These are phyloP conservation scores for Pichia sp. DNA, from an alignment of 1,139 yeast species.

Conservation along the genomic window DNA sequence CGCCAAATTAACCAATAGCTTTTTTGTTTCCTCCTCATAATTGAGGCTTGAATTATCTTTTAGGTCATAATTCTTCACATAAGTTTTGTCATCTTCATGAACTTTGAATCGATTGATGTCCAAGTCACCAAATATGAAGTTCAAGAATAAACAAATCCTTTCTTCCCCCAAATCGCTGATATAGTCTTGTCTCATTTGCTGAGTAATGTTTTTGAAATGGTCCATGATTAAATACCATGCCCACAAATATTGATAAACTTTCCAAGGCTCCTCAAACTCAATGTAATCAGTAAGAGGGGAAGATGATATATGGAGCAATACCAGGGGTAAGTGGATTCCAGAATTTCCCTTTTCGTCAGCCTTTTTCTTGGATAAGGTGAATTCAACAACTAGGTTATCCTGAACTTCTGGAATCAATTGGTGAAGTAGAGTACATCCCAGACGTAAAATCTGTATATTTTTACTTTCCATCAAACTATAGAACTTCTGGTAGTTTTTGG, in stretches of 20 bases:
- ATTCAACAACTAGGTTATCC: slow-evolving; percentile 58
- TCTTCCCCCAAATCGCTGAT: slow-evolving; percentile 51
- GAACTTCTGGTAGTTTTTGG: slow-evolving; percentile 19
- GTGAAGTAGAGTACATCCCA: slow-evolving; percentile 38
- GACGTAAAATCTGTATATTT: slow-evolving; percentile 36
- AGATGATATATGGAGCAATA: slow-evolving; percentile 32
- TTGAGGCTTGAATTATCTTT: slow-evolving; percentile 19
- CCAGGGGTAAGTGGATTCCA: slow-evolving; percentile 37
- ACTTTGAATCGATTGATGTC: slow-evolving; percentile 38
- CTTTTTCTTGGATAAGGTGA: slow-evolving; percentile 43
- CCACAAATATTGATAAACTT: slow-evolving; percentile 51
- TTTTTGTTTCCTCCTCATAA: slow-evolving; percentile 35
- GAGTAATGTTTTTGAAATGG: slow-evolving; percentile 64
- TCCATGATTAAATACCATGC: slow-evolving; percentile 63
- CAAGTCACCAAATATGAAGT: slow-evolving; percentile 48
- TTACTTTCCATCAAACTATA: slow-evolving; percentile 25
- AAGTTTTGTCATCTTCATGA: slow-evolving; percentile 20
- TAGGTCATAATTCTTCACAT: slow-evolving; percentile 19
- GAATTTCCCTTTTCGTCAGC: slow-evolving; percentile 22
- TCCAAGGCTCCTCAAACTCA: slow-evolving; percentile 37
- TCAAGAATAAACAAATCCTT: slow-evolving; percentile 44
- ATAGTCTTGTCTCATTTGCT: slow-evolving; percentile 58
- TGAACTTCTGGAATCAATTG: slow-evolving; percentile 42
- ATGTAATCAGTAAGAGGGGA: slow-evolving; percentile 34
- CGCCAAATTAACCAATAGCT: slow-evolving; percentile 50